A percentile compares a stretch with the other conserved stretches of the same genome.
These are phyloP conservation scores for Heliosperma pusillum DNA, from an alignment of 148 eudicot species.

Conservation along the genomic window DNA sequence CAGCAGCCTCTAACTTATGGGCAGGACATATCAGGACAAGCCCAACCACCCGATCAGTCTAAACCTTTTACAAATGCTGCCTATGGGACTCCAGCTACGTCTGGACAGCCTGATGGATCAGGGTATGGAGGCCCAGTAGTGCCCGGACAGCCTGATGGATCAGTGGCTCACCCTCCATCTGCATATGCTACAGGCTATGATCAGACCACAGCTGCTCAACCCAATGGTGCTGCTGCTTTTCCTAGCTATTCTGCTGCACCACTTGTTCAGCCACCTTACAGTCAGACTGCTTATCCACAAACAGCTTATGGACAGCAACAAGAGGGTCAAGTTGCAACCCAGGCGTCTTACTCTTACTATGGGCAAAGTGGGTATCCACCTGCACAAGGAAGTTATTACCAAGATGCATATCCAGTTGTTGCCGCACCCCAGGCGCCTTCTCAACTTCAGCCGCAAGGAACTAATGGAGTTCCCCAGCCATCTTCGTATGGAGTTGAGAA, in stretches of 20 bases:
- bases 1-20: conserved; percentile 37
- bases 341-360: conserved; percentile 37
- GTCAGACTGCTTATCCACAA: conserved; percentile 36
- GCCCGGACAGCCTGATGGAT: conserved; percentile 28
- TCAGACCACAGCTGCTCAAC: conserved; percentile 28
- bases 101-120: conserved; percentile 30
- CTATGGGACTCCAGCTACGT: conserved; percentile 26
- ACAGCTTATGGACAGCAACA: conserved; percentile 41
- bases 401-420: conserved; percentile 30
- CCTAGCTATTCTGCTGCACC: conserved; percentile 35
- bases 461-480: conserved; percentile 26
- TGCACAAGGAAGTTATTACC: conserved; percentile 36
- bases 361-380: conserved; percentile 39
- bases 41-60: conserved; percentile 24
- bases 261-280: conserved; percentile 25
- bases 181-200: conserved; percentile 30
- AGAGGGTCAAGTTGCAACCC: conserved; percentile 33
- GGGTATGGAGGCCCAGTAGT: conserved; percentile 32
- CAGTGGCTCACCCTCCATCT: conserved; percentile 20
- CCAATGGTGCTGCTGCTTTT: conserved; percentile 38
- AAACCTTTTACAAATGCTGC: conserved; percentile 26
- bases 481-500: conserved; percentile 29
- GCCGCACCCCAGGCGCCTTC: conserved; percentile 28
- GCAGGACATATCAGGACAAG: conserved; percentile 30
- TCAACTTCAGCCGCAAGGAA: conserved; percentile 26